Evolutionary conservation across 768 basidiomycete species (phyloP), one percentile per base, ranked within the genome.

Genomic region (Artomyces pyxidatus): DNA sequence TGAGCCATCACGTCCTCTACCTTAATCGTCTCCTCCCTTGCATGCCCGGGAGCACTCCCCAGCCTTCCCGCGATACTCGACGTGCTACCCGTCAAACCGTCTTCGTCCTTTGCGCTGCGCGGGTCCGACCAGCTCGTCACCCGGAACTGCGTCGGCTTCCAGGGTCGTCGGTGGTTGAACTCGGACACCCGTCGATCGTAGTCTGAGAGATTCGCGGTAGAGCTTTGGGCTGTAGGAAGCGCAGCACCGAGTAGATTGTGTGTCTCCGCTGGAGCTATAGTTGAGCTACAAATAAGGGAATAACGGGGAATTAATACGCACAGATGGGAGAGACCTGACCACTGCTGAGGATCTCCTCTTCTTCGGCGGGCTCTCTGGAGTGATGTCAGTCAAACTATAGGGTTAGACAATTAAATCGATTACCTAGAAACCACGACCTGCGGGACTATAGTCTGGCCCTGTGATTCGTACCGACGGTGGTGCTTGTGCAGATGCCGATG

Each of bases 301-400:
- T 12, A 37, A 35, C 25, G 22, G 32, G 28, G 26, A 19, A 21
- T 25, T 59, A n/a, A n/a, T n/a, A n/a, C 75, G 58, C 62, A 83
- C 85, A 80, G 52, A 76, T 67, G 6, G 86, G 85, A 22, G 86
- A 90, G 1, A 73, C 77, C 59, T 87, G 87, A 1, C 85, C 85
- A 58, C 86, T 88, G 61, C 87, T 88, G 43, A 84, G 64, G n/a
- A 82, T 65, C 12, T 84, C 81, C 12, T 84, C 84, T 17, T 78
- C 77, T 10, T 85, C 83, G 7, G 61, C 64, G 49, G 58, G 58
- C 37, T 50, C 48, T 44, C 64, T 63, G 41, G 47, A 25, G n/a
- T n/a, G n/a, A n/a, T n/a, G n/a, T n/a, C n/a, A n/a, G n/a, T n/a
- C n/a, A n/a, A n/a, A n/a, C n/a, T n/a, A n/a, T n/a, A n/a, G n/a